Conservation (phyloP, 179 eudicot genomes). For the Heliamphora ciliata region DNA sequence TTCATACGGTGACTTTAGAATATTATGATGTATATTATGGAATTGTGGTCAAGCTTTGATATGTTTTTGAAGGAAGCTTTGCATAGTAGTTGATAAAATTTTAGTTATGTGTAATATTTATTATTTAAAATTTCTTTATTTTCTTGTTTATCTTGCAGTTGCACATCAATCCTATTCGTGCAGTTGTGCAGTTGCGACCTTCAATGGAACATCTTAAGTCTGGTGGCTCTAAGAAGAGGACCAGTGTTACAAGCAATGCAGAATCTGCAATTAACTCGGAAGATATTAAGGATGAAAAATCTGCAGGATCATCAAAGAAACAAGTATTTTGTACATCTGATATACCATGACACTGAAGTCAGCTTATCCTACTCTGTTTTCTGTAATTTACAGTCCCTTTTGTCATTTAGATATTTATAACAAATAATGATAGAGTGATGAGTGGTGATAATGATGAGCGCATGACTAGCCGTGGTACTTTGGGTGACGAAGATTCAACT, state of each 20-base stretch:
- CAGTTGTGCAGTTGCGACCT: slow-evolving; percentile 83
- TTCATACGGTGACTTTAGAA: too few relatives aligned
- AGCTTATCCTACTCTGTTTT: slow-evolving; percentile 2
- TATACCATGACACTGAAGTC: slow-evolving; percentile 5
- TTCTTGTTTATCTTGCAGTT: slow-evolving; percentile 53
- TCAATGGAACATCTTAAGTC: slow-evolving; percentile 52
- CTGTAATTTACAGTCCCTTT: neutral
- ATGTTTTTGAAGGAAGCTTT: neutral
- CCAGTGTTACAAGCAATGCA: slow-evolving; percentile 16
- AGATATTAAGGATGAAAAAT: slow-evolving; percentile 30
- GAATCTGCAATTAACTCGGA: slow-evolving; percentile 32
- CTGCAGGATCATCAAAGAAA: slow-evolving; percentile 37
- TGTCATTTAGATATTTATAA: neutral
- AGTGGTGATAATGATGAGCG: neutral
- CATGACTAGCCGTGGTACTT: slow-evolving; percentile 7
- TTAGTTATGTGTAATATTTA: neutral
- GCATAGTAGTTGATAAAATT: neutral
- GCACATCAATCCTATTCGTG: slow-evolving; percentile 73
- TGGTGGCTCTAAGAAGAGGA: slow-evolving; percentile 34
- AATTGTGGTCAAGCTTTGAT: neutral
- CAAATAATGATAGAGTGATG: neutral
- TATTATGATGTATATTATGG: too few relatives aligned
- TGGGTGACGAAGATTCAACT: neutral
- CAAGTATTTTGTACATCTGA: slow-evolving; percentile 21
- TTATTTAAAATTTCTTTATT: slow-evolving; percentile 4